Percentiles rank a stretch among this genome's conserved stretches.
These are phyloP conservation scores for Patellifolia procumbens DNA, from an alignment of 179 eudicot genomes.

Conservation along the genomic window DNA sequence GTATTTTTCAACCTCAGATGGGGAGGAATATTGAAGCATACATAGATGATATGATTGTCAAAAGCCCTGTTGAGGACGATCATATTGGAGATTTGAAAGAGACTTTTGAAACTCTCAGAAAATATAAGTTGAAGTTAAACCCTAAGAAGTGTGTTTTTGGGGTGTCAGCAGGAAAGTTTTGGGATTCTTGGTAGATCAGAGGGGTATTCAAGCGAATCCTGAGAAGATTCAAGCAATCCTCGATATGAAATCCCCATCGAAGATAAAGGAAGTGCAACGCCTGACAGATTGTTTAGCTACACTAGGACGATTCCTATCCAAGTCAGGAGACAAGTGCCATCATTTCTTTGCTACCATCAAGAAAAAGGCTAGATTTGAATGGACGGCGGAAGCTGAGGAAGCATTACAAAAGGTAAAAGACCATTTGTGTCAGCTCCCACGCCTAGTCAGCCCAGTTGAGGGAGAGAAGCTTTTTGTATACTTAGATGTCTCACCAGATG, in stretches of 20 bases:
- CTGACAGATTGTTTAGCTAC: not conserved
- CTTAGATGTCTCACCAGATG: not conserved
- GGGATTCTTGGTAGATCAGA: not conserved
- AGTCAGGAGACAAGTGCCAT: not conserved
- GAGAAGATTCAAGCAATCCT: not conserved
- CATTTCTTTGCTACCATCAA: not conserved
- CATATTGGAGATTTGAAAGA: not conserved
- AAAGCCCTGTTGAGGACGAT: not conserved
- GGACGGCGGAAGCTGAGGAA: not conserved
- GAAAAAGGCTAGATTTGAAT: not conserved
- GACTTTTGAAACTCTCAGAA: not conserved
- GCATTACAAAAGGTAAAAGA: not conserved
- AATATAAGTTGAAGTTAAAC: not conserved
- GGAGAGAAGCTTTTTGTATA: not conserved
- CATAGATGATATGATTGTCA: not conserved
- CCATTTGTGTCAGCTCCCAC: not conserved
- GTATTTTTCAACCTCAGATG: not conserved
- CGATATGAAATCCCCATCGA: not conserved
- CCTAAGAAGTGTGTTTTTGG: constrained; percentile 1
- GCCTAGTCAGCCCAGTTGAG: not conserved
- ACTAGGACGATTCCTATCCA: not conserved
- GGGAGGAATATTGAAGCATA: constrained; percentile 6
- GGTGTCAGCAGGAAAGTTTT: not conserved
- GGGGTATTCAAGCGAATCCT: constrained; percentile 12
- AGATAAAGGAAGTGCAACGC: not conserved